These are phyloP conservation scores for Baeospora myosura DNA, from an alignment of 1,284 basidiomycete genomes.

Conservation along the genomic window DNA sequence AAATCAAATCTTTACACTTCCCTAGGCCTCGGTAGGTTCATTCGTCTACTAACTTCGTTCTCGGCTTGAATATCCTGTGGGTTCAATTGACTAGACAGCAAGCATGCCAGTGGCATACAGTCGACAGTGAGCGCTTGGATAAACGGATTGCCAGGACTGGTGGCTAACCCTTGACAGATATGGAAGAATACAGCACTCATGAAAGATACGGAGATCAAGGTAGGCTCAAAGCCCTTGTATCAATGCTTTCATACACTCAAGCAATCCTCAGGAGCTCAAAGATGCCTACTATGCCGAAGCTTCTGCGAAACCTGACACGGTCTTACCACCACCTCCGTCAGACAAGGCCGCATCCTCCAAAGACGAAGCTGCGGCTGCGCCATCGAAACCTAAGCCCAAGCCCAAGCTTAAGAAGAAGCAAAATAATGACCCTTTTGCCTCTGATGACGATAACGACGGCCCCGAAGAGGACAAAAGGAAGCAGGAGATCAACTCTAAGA, in stretches of 20 bases:
- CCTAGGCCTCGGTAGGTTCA: conserved; percentile 42
- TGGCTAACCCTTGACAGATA: conserved; percentile 29
- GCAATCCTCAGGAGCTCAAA: conserved; percentile 41
- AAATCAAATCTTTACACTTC: conserved; percentile 63
- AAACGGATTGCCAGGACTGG: conserved; percentile 1
- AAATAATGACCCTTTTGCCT: conserved; percentile 23
- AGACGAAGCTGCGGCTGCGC: conserved; percentile 6
- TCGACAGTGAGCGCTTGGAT: conserved; percentile 44
- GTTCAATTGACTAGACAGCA: conserved; percentile 57
- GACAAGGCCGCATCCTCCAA: conserved; percentile 10
- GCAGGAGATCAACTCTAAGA: conserved; percentile 15
- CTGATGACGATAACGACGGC: conserved; percentile 21
- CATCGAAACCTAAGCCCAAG: conserved; percentile 29
- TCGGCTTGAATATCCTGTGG: conserved; percentile 1
- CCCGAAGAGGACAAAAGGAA: conserved; percentile 17
- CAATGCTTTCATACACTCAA: conserved; percentile 1
- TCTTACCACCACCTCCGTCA: conserved; percentile 19
- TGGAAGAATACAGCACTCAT: conserved; percentile 60
- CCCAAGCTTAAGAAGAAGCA: conserved; percentile 37
- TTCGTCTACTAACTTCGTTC: not conserved
- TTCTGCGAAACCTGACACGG: conserved; percentile 13
- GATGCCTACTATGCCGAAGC: conserved; percentile 45
- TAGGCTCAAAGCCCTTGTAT: conserved; percentile 16
- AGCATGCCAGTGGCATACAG: conserved; percentile 62
- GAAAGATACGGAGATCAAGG: conserved; percentile 55